Evolutionary conservation across 192 early-diverging fungal genomes (phyloP).

Genomic region (Linnemannia exigua): DNA sequence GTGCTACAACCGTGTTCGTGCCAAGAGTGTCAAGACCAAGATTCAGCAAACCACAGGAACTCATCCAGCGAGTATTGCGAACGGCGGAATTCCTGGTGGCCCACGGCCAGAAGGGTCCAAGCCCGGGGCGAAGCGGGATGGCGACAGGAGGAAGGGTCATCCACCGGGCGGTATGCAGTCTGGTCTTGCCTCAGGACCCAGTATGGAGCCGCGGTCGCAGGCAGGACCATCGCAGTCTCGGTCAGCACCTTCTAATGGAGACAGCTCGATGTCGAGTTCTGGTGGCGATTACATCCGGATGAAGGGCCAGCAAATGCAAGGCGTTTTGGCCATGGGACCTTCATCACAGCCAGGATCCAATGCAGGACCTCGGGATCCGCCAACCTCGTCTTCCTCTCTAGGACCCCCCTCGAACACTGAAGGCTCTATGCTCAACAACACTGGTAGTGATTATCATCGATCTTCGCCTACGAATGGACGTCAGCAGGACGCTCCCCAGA

Average conservation of each 20-base stretch:
- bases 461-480: background rate
- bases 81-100: background rate
- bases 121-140: background rate
- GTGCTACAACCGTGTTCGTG: conserved; percentile 55
- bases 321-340: background rate
- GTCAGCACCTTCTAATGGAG: background rate
- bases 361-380: background rate
- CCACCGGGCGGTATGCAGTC: background rate
- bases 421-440: background rate
- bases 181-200: background rate
- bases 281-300: background rate
- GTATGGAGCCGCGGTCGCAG: background rate
- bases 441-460: conserved; percentile 6
- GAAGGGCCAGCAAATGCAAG: conserved; percentile 5
- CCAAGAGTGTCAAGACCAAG: conserved; percentile 56
- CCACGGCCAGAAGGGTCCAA: background rate
- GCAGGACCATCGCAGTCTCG: background rate
- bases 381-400: background rate
- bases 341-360: background rate
- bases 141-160: background rate
- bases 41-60: conserved; percentile 28
- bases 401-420: background rate
- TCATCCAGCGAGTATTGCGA: conserved; percentile 38
- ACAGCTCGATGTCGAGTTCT: background rate
- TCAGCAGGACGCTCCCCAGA: conserved; percentile 3